Conservation (phyloP, 225 moss, liverwort and hornwort genomes). For the Neckera pumila region DNA sequence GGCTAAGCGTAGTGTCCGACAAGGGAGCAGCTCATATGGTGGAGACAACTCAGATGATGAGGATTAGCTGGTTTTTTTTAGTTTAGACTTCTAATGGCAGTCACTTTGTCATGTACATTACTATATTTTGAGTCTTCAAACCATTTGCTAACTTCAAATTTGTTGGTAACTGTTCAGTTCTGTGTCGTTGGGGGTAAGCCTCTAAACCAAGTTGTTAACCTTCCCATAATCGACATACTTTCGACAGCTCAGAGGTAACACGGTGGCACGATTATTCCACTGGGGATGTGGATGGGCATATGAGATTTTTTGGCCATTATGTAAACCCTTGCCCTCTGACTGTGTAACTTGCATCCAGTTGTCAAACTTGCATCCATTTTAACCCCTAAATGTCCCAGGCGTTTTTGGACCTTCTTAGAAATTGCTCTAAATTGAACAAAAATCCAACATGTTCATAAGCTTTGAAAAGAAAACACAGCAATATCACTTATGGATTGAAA, state of each 20-base stretch:
- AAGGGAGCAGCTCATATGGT: conserved; percentile 53
- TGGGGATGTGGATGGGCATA: too few relatives aligned
- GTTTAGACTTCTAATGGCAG: neutral
- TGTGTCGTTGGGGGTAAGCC: neutral
- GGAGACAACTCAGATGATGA: conserved; percentile 44
- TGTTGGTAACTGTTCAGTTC: neutral
- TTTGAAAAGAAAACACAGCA: neutral
- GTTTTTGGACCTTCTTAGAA: neutral
- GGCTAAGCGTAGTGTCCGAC: conserved; percentile 62
- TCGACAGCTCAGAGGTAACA: neutral
- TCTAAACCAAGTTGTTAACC: neutral
- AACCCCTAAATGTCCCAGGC: neutral
- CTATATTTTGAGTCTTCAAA: neutral
- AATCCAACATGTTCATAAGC: neutral
- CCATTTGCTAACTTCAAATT: neutral
- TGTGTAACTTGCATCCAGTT: neutral
- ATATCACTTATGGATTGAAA: neutral
- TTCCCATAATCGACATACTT: neutral
- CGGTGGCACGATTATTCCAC: neutral
- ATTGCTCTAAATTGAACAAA: neutral
- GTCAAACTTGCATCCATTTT: neutral
- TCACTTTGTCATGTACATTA: neutral
- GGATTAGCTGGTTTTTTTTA: neutral
- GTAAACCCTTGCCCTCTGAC: neutral
- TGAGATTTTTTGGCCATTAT: neutral